Evolutionary conservation across 805 yeast genomes (phyloP).

Genomic region (Ogataea kodamae): DNA sequence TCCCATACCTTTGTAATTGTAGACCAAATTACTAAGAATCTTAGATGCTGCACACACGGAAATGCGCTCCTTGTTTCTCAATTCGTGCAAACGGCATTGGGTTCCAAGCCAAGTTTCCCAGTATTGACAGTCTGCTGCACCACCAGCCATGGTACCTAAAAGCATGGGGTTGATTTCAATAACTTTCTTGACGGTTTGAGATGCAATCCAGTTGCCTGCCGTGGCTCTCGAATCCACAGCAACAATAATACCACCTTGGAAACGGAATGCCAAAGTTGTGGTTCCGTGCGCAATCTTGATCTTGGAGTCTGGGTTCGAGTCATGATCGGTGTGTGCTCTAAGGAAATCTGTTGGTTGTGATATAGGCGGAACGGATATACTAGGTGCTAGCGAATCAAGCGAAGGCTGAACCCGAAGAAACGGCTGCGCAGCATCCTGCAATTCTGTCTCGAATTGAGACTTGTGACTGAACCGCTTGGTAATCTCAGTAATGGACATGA

Average conservation of each 20-base stretch:
- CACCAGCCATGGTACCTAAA: constrained; percentile 98
- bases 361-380: constrained; percentile 73
- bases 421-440: constrained; percentile 20
- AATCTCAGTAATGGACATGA: constrained; percentile 32
- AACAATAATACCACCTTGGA: constrained; percentile 90
- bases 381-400: constrained; percentile 45
- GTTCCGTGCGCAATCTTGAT: constrained; percentile 98
- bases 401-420: constrained; percentile 18
- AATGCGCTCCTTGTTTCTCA: constrained; percentile 91
- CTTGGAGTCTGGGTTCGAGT: constrained; percentile 85
- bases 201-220: constrained; percentile 96
- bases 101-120: constrained; percentile 99
- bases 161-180: constrained; percentile 93
- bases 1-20: constrained; percentile 97
- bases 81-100: constrained; percentile 92
- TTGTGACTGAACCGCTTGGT: constrained; percentile 28
- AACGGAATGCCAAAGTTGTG: constrained; percentile 95
- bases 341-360: constrained; percentile 87
- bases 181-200: constrained; percentile 96
- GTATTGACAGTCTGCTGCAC: constrained; percentile 98
- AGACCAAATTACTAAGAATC: constrained; percentile 84
- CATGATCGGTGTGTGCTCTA: constrained; percentile 97
- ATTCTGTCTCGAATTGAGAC: constrained; percentile 24
- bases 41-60: constrained; percentile 96
- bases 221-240: constrained; percentile 99